Percentiles rank a stretch among this genome's conserved stretches.
phyloP scores from a whole-genome alignment of 2,329 filamentous ascomycete species.

The Xylariaceae sp. region DNA sequence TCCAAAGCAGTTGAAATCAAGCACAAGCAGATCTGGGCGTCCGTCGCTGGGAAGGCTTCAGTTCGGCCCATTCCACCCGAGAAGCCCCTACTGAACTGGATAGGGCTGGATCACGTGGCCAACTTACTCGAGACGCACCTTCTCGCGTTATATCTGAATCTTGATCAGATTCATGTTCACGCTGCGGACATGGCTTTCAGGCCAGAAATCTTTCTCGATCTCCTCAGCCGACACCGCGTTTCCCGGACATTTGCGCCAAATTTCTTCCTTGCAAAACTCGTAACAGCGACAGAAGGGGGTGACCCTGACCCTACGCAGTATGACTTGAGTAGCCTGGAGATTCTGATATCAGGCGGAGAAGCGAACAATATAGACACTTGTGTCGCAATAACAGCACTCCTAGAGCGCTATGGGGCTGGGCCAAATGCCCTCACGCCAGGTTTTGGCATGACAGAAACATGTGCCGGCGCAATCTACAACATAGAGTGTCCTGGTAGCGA shows the following conservation, averaged over 20 bases:
- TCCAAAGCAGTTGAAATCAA: constrained; percentile 44
- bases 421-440: constrained; percentile 19
- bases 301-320: neutral
- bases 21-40: constrained; percentile 37
- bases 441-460: constrained; percentile 19
- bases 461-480: constrained; percentile 37
- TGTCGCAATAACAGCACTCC: neutral
- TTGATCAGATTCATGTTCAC: constrained; percentile 41
- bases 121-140: constrained; percentile 49
- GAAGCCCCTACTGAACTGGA: constrained; percentile 41
- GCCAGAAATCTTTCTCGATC: constrained; percentile 35
- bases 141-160: constrained; percentile 36
- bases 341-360: neutral
- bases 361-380: neutral
- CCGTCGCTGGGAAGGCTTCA: constrained; percentile 35
- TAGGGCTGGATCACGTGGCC: constrained; percentile 50
- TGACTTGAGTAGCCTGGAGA: neutral
- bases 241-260: constrained; percentile 40
- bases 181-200: constrained; percentile 34
- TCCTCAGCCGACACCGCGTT: constrained; percentile 36
- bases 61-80: constrained; percentile 21
- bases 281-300: neutral
- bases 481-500: constrained; percentile 35
- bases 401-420: neutral
- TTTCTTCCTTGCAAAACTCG: constrained; percentile 29